Base-by-base conservation (phyloP, 352 stramenopile genomes). In the Phytopythium litorale region DNA sequence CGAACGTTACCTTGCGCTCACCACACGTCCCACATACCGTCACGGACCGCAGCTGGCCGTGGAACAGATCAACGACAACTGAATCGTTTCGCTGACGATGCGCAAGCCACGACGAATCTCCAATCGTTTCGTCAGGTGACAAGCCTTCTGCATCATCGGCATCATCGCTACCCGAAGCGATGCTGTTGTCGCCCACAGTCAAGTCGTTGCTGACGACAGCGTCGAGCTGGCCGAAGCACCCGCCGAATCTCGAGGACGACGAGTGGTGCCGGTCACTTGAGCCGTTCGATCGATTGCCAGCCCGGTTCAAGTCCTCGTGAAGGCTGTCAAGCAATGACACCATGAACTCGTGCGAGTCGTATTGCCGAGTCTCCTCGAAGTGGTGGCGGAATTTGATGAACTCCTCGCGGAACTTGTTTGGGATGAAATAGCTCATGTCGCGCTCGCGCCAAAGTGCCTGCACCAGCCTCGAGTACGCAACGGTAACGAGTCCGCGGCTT, bases 261-360 rank as follows among this genome's bases (percentile, higher is more conserved):
- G 66, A 65, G 8, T 78, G 64, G 92, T 94, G 60, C 19, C n/a
- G 38, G 7, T 42, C 38, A 12, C 25, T 16, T 1, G n/a, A 5
- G 48, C 45, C 55, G 71, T 65, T 32, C 43, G 51, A 65, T 4
- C 35, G 51, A 54, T 53, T 68, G 28, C 49, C 56, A 2, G 98
- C 84, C 33, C 91, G 81, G 72, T 99, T 99, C 37, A 99, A 72
- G 72, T 99, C 97, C 76, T 99, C 97, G 74, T 99, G 97, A 2
- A 99, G 71, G 60, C 97, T 97, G 79, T 99, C 97, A 8, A 99
- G 86, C 7, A 99, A 72, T 49, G 97, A 98, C 33, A 94, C 89
- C 76, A 98, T 98, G 52, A 94, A 93, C 56, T 96, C 87, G 73
- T 99, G 97, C 21, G 89, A 90, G 60, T 99, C 97, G 60, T 99